phyloP scores from a whole-genome alignment of 2,329 filamentous ascomycete genomes.

The Ceratocystis variospora region DNA sequence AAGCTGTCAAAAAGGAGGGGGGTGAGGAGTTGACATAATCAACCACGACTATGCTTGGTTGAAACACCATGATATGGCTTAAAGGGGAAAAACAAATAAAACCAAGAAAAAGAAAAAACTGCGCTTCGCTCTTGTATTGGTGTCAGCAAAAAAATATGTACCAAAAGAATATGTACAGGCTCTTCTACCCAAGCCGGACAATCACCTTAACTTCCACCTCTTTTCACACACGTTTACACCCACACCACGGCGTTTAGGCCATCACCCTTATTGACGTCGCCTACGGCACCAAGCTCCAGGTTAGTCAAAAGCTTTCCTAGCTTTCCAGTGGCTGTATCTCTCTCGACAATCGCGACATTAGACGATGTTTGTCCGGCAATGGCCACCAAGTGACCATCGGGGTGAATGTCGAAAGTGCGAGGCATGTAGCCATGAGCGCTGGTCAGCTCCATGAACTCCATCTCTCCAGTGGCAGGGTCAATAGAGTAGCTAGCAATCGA shows the following conservation, averaged over 20 bases:
- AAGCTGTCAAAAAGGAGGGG: background rate
- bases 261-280: constrained; percentile 32
- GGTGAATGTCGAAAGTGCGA: constrained; percentile 48
- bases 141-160: background rate
- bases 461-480: constrained; percentile 31
- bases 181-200: background rate
- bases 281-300: constrained; percentile 30
- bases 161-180: background rate
- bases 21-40: background rate
- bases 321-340: constrained; percentile 41
- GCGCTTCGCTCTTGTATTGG: background rate
- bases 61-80: background rate
- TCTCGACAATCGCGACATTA: constrained; percentile 42
- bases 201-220: background rate
- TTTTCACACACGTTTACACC: constrained; percentile 20
- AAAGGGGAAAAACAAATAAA: background rate
- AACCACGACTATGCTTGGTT: background rate
- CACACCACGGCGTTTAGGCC: constrained; percentile 37
- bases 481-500: constrained; percentile 42
- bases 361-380: constrained; percentile 48
- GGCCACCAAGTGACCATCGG: constrained; percentile 44
- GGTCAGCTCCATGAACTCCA: constrained; percentile 40
- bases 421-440: constrained; percentile 47
- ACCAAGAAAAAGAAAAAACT: background rate
- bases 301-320: constrained; percentile 36